phyloP scores from a whole-genome alignment of 2,329 filamentous ascomycete genomes.

The Botrytis aclada region DNA sequence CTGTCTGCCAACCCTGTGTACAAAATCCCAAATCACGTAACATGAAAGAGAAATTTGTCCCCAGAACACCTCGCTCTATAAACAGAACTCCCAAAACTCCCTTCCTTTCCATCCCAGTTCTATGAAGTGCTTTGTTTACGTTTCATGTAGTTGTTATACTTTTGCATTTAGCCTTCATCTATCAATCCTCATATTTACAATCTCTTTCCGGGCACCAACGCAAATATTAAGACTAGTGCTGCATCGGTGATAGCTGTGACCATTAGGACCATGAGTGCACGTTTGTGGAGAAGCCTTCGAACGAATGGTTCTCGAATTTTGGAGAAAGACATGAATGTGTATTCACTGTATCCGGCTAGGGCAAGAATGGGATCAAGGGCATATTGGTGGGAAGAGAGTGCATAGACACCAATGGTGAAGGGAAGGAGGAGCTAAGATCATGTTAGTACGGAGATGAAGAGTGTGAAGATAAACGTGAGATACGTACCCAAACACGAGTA shows the following conservation, averaged over 20 bases:
- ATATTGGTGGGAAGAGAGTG: conserved; percentile 89
- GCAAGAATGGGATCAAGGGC: conserved; percentile 90
- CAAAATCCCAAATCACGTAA: conserved; percentile 6
- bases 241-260: conserved; percentile 75
- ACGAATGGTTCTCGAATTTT: conserved; percentile 89
- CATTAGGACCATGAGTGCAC: conserved; percentile 75
- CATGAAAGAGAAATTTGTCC: conserved; percentile 6
- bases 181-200: conserved; percentile 48
- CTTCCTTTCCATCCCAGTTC: not conserved
- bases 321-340: conserved; percentile 91
- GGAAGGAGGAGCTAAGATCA: conserved; percentile 71
- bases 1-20: conserved; percentile 6
- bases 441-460: conserved; percentile 21
- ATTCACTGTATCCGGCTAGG: conserved; percentile 87
- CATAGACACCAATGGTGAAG: conserved; percentile 87
- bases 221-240: conserved; percentile 84
- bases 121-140: not conserved
- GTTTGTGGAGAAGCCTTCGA: conserved; percentile 76
- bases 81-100: conserved; percentile 7
- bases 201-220: conserved; percentile 87
- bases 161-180: not conserved
- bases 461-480: not conserved
- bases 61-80: conserved; percentile 18
- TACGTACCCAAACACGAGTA: conserved; percentile 79
- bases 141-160: not conserved